These are phyloP conservation scores for Thamnidium elegans DNA, from an alignment of 192 early-diverging fungal species.

Conservation along the genomic window DNA sequence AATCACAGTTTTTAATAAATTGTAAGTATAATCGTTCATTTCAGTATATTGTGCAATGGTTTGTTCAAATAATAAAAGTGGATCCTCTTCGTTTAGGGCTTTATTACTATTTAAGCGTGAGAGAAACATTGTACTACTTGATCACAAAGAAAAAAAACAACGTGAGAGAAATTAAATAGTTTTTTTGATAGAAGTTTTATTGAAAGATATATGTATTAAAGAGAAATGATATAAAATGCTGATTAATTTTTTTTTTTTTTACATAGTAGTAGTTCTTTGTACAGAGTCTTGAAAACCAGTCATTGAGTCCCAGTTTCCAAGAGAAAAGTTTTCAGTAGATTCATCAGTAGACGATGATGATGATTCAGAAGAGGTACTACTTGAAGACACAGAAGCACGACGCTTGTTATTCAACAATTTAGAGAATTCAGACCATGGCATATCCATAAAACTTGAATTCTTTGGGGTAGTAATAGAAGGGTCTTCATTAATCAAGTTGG, in stretches of 20 bases:
- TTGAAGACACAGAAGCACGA: constrained; percentile 12
- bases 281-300: constrained; percentile 23
- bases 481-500: constrained; percentile 40
- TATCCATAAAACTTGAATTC: constrained; percentile 38
- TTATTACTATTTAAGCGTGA: neutral
- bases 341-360: neutral
- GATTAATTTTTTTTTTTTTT: too few relatives aligned
- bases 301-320: constrained; percentile 32
- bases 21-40: neutral
- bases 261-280: neutral
- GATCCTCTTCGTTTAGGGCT: neutral
- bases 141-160: too few relatives aligned
- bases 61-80: neutral
- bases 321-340: constrained; percentile 10
- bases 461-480: constrained; percentile 37
- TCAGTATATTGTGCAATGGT: neutral
- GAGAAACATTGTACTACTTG: neutral
- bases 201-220: too few relatives aligned
- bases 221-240: too few relatives aligned
- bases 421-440: constrained; percentile 40
- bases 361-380: constrained; percentile 4
- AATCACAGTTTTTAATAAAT: neutral
- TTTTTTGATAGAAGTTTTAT: too few relatives aligned
- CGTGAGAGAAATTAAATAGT: neutral
- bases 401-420: constrained; percentile 28